phyloP scores from a whole-genome alignment of 1,139 yeast genomes.

The Suhomyces kunorum region DNA sequence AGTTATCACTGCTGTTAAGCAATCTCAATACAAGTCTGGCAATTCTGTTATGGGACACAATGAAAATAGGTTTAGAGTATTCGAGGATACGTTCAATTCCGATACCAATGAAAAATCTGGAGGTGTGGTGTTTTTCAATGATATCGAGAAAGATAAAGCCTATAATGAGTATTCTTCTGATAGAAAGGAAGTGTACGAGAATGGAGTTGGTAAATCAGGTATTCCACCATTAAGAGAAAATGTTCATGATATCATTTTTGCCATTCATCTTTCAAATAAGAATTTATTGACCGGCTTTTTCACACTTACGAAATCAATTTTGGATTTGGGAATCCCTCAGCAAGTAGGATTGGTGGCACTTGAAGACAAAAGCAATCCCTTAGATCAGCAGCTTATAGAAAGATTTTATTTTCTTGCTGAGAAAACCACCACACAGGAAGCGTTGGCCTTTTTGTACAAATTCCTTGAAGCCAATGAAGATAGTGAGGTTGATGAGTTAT shows the following conservation, averaged over 20 bases:
- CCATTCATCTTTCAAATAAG: slow-evolving; percentile 59
- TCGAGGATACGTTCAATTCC: slow-evolving; percentile 34
- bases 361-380: slow-evolving; percentile 24
- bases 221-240: slow-evolving; percentile 74
- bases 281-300: slow-evolving; percentile 49
- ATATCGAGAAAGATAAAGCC: slow-evolving; percentile 62
- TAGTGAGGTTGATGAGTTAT: slow-evolving; percentile 28
- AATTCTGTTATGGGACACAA: slow-evolving; percentile 37
- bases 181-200: slow-evolving; percentile 41
- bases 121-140: slow-evolving; percentile 72
- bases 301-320: slow-evolving; percentile 51
- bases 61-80: slow-evolving; percentile 41
- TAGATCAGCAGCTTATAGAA: slow-evolving; percentile 33
- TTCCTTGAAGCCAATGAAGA: slow-evolving; percentile 30
- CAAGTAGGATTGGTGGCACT: slow-evolving; percentile 81
- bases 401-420: slow-evolving; percentile 37
- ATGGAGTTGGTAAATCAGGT: slow-evolving; percentile 41
- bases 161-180: slow-evolving; percentile 52
- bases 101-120: slow-evolving; percentile 27
- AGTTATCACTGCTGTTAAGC: slow-evolving; percentile 36
- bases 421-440: slow-evolving; percentile 35
- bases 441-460: slow-evolving; percentile 45
- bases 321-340: slow-evolving; percentile 66
- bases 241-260: slow-evolving; percentile 73
- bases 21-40: slow-evolving; percentile 38